Evolutionary conservation across 2,329 filamentous ascomycete species (phyloP), one percentile per base, ranked within the genome.

Genomic region (Aureobasidium sp.): DNA sequence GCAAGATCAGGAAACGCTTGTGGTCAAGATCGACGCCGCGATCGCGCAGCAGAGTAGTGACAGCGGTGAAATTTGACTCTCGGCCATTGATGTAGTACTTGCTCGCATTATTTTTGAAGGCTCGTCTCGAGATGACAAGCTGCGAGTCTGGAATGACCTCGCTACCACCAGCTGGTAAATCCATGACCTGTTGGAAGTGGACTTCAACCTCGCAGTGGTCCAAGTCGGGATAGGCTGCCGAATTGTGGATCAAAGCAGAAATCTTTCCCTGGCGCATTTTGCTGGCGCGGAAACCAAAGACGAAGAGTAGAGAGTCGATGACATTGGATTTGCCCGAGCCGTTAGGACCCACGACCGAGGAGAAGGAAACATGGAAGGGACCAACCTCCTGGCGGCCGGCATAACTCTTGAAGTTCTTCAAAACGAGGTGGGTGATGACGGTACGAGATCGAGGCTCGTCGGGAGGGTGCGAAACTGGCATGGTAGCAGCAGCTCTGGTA

Each of bases 211-310:
- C 95, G 72, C 94, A 99, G 71, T 87, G 87, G 52, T 95, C 90
- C 22, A 99, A 78, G 69, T 97, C 84, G 0, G 91, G 91, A 68
- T 89, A 85, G 62, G 89, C 84, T 0, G 91, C 92, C 14, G 94
- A 97, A 74, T 97, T 99, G 78, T 99, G 94, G 67, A 99, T 99
- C 53, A 99, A 79, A 4, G 94, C 94, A 0, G 94, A 99, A 52
- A 99, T 91, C 78, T 99, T 99, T 71, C 94, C 94, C 75, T 99
- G 94, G 70, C 94, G 85, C 94, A 99, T 99, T 78, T 99, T 99
- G 81, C 93, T 97, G 45, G 94, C 94, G 64, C 94, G 87, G 79
- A 99, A 99, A 60, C 95, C 94, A 72, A 99, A 99, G n/a, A 99
- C 94, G 71, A 99, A 99, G 0, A 99, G 84, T 31, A 99, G 79